Percentiles rank a stretch among this genome's conserved stretches.
Conservation (phyloP, 257 asterid genomes). For the Datura wrightii region DNA sequence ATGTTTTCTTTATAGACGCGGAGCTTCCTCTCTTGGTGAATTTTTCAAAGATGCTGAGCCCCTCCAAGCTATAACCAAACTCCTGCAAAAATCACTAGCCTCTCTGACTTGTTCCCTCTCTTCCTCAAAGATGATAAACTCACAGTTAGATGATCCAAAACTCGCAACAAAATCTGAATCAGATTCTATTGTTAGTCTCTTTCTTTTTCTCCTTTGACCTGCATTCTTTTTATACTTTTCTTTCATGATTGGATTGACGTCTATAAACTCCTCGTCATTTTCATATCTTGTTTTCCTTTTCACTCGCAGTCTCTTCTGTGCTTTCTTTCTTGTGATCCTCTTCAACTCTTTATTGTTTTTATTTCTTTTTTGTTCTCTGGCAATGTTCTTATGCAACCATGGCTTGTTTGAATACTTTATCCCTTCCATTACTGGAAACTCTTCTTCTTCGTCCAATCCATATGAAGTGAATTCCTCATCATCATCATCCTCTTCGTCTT, state of each 20-base stretch:
- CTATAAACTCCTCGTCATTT: slow-evolving; percentile 38
- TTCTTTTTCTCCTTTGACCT: slow-evolving; percentile 47
- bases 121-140: slow-evolving; percentile 80
- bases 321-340: slow-evolving; percentile 42
- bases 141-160: slow-evolving; percentile 66
- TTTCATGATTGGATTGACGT: slow-evolving; percentile 30
- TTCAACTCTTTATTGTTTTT: slow-evolving; percentile 39
- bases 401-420: too few species aligned
- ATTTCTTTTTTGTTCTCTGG: slow-evolving; percentile 33
- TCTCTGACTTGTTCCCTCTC: slow-evolving; percentile 87
- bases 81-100: slow-evolving; percentile 59
- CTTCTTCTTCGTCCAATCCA: too few species aligned
- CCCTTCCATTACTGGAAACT: too few species aligned
- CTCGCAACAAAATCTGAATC: slow-evolving; percentile 69
- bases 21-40: slow-evolving; percentile 44
- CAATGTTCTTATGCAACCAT: too few species aligned
- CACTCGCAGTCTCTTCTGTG: slow-evolving; percentile 29
- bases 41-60: slow-evolving; percentile 45
- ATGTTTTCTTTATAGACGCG: slow-evolving; percentile 47
- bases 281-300: slow-evolving; percentile 44
- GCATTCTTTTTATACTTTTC: slow-evolving; percentile 46
- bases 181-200: slow-evolving; percentile 50
- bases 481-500: too few species aligned
- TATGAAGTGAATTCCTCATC: too few species aligned
- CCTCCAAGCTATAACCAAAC: slow-evolving; percentile 49